These are phyloP conservation scores for Pestalotiopsis sp. DNA, from an alignment of 2,329 filamentous ascomycete species.

Conservation along the genomic window DNA sequence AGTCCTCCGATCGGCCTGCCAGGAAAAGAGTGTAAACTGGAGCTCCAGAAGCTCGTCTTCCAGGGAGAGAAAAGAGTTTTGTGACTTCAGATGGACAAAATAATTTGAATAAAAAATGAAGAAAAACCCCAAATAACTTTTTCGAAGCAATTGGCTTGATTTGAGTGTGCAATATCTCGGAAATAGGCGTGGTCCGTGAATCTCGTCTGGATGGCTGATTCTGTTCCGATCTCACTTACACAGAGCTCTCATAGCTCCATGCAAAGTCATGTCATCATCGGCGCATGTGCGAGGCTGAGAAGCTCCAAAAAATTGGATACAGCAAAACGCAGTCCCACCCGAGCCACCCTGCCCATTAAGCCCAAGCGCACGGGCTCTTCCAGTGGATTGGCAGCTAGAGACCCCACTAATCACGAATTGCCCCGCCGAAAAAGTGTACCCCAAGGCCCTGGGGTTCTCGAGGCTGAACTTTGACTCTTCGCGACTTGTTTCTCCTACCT, in stretches of 20 bases:
- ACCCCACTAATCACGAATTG: neutral
- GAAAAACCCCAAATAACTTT: neutral
- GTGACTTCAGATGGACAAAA: neutral
- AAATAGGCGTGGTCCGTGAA: neutral
- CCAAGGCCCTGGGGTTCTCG: neutral
- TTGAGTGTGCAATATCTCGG: neutral
- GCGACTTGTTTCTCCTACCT: neutral
- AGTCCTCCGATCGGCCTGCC: neutral
- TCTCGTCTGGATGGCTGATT: no score
- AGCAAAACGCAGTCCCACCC: neutral
- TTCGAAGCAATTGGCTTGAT: neutral
- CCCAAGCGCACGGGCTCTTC: neutral
- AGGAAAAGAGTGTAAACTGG: neutral
- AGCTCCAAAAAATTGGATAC: neutral
- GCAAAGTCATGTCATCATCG: conserved; percentile 24
- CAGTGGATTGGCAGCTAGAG: neutral
- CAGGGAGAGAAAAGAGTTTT: neutral
- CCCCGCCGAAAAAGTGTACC: neutral
- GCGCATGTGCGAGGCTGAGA: conserved; percentile 22
- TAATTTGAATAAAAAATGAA: neutral
- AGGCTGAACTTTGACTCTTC: conserved; percentile 16
- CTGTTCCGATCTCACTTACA: conserved; percentile 1
- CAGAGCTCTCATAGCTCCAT: neutral
- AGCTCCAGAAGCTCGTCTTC: neutral
- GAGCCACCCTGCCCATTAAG: neutral